phyloP scores from a whole-genome alignment of 2,329 filamentous ascomycete genomes.

The Talaromyces sp. region DNA sequence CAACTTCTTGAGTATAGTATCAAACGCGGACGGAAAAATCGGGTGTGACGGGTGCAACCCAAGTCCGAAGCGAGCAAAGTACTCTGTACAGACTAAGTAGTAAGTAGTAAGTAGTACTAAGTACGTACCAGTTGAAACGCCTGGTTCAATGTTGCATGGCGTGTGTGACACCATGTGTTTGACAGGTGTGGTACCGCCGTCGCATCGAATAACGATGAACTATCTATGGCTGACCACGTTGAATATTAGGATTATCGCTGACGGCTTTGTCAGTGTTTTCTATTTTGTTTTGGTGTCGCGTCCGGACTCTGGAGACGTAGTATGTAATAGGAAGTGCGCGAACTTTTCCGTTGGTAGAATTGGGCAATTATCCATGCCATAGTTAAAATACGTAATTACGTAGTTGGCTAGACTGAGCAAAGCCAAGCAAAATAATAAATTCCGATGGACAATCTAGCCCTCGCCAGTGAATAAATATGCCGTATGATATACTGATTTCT shows the following conservation, averaged over 20 bases:
- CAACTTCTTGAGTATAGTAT: background rate
- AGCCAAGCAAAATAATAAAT: too few species aligned
- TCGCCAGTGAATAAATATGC: background rate
- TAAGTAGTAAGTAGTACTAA: too few species aligned
- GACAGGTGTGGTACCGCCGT: background rate
- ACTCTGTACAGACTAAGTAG: too few species aligned
- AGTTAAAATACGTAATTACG: background rate
- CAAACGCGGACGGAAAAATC: background rate
- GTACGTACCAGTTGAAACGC: background rate
- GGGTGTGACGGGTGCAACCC: background rate
- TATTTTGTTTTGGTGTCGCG: background rate
- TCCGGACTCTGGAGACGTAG: background rate
- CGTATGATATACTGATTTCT: background rate
- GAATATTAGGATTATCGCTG: background rate
- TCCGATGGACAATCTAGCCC: background rate
- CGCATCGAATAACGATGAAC: background rate
- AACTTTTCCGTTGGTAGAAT: background rate
- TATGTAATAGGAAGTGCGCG: background rate
- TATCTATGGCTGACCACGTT: background rate
- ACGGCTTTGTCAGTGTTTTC: background rate
- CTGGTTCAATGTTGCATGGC: background rate
- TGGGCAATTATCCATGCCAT: background rate
- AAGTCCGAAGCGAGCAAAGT: background rate
- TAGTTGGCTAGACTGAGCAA: background rate
- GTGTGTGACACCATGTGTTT: background rate